These are phyloP conservation scores for Picea sitchensis DNA, from an alignment of 75 land plant genomes.

Conservation along the genomic window DNA sequence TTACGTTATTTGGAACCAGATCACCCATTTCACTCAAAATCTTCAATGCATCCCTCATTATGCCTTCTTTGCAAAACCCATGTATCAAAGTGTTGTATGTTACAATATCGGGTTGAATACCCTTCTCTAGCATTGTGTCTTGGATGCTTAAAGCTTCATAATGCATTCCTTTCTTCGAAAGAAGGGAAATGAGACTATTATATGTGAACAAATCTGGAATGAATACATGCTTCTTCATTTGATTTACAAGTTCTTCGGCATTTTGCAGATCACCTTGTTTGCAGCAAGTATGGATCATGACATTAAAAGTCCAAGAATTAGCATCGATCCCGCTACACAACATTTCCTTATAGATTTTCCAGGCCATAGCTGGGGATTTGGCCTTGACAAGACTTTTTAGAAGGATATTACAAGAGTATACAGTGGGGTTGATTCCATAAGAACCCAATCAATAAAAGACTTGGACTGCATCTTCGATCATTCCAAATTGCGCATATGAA, in stretches of 20 bases:
- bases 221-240: too few relatives aligned
- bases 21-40: constrained; percentile 48
- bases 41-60: constrained; percentile 41
- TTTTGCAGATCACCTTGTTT: constrained; percentile 45
- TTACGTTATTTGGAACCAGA: constrained; percentile 49
- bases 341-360: constrained; percentile 12
- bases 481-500: constrained; percentile 24
- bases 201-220: too few relatives aligned
- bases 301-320: constrained; percentile 21
- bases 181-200: constrained; percentile 54
- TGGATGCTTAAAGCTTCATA: constrained; percentile 18
- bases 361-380: too few relatives aligned
- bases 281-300: constrained; percentile 42
- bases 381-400: too few relatives aligned
- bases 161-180: constrained; percentile 38
- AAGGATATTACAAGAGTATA: constrained; percentile 37
- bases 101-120: constrained; percentile 59
- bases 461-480: constrained; percentile 47
- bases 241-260: constrained; percentile 26
- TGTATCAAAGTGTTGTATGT: constrained; percentile 59
- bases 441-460: constrained; percentile 53
- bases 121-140: constrained; percentile 52
- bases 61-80: constrained; percentile 26
- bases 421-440: constrained; percentile 34
- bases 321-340: constrained; percentile 28